Evolutionary conservation across 495 filamentous ascomycete genomes (phyloP), one percentile per base, ranked within the genome.

Genomic region (Elasticomyces elasticus): DNA sequence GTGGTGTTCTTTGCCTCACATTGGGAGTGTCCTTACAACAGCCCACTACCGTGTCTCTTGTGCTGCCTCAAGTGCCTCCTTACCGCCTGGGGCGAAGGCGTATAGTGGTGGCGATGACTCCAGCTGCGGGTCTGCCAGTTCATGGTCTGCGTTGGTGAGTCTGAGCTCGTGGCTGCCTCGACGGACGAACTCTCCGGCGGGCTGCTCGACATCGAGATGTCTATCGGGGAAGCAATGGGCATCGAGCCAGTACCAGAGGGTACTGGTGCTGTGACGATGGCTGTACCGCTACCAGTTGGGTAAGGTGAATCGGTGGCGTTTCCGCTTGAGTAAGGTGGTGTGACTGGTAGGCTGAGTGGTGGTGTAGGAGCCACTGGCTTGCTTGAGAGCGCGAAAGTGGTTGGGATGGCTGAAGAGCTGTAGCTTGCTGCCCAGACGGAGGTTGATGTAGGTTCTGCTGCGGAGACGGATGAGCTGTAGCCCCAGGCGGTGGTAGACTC

Each of bases 1-100:
- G n/a, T n/a, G n/a, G n/a, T n/a, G n/a, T n/a, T n/a, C n/a, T n/a
- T n/a, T n/a, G n/a, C n/a, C n/a, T n/a, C n/a, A n/a, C n/a, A n/a
- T n/a, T n/a, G n/a, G n/a, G n/a, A n/a, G n/a, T n/a, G n/a, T 13
- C 35, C 5, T 28, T 23, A 55, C 27, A 60, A 7, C 49, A 22
- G 15, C 1, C 49, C 49, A 22, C 3, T 20, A 7, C 49, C 49
- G 22, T 51, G 49, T 40, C 49, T 51, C 49, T 51, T 51, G 22
- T 51, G 49, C 22, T 40, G 30, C 35, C 30, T 40, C 49, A 51
- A 41, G 22, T 51, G 49, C 25, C 49, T 51, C 35, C 24, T 51
- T 19, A 37, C 30, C 17, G 33, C 49, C 17, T 26, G 24, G n/a
- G 49, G 24, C 13, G 30, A 2, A 10, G 49, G 49, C 6, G 33